Evolutionary conservation across 345 rosid genomes (phyloP), one percentile per base, ranked within the genome.

Genomic region (Brassica incana): DNA sequence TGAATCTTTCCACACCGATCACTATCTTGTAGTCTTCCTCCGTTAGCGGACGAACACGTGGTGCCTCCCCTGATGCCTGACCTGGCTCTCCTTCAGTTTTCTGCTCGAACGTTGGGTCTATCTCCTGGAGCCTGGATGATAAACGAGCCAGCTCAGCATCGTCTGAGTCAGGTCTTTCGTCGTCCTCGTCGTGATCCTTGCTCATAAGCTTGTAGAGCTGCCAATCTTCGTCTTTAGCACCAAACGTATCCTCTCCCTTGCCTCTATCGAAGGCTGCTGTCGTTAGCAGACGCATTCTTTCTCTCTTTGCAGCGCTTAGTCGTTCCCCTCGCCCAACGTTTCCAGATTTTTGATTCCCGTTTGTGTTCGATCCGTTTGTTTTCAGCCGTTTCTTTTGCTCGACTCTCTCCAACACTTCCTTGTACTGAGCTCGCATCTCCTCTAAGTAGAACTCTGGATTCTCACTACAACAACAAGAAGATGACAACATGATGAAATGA

Each of bases 261-360:
- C 98, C 99, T 84, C 98, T 85, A 81, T 95, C 99, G 80, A 93
- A 93, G 38, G 99, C 99, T 45, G 98, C 98, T 1, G 97, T 88
- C 29, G 99, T 95, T 33, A 93, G 88, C 79, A 95, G 90, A 38
- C 97, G 96, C 96, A 95, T 95, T 76, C 97, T 87, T 77, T 95
- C 99, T 70, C 94, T 88, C 81, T 91, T 97, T 70, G 96, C 98
- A 83, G 99, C 91, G 67, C 91, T 91, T 85, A 93, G 86, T 85
- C 99, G 88, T 90, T 95, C 99, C 25, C 98, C 99, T 59, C 96
- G 92, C 30, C 98, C 99, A 68, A 90, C 88, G 43, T 88, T 93
- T 35, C 97, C 97, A 9, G 91, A 82, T 52, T 80, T 58, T 48
- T 84, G 79, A 84, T 87, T 91, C 74, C 97, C 97, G 81, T 95